A percentile compares a stretch with the other conserved stretches of the same genome.
These are phyloP conservation scores for Magnolia changhungtana DNA, from an alignment of 164 flowering plant genomes.

Conservation along the genomic window DNA sequence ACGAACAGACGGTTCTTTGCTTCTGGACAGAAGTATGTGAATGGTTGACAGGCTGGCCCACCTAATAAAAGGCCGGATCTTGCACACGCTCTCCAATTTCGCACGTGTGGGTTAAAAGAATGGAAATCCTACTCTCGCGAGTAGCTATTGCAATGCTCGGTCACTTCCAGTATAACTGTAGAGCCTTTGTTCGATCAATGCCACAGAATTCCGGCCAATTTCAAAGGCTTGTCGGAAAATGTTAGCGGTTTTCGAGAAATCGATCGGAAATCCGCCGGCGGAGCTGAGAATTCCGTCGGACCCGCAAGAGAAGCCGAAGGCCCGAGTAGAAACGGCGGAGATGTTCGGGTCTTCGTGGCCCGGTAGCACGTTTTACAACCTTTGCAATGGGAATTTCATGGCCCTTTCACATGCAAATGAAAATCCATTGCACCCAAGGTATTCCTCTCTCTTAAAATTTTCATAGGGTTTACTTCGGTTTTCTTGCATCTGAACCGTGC, in stretches of 20 bases:
- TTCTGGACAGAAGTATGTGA: too few species aligned
- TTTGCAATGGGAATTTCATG: slow-evolving; percentile 40
- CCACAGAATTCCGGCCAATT: not conserved
- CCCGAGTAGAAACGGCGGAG: slow-evolving; percentile 25
- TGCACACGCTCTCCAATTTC: too few species aligned
- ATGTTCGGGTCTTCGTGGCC: slow-evolving; percentile 24
- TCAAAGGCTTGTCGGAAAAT: slow-evolving; percentile 22
- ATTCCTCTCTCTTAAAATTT: not conserved
- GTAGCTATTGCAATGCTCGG: too few species aligned
- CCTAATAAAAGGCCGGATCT: too few species aligned
- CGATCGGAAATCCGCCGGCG: slow-evolving; percentile 38
- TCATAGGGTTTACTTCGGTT: not conserved
- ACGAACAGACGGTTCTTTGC: too few species aligned
- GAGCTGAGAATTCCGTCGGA: slow-evolving; percentile 33
- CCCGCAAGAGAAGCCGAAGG: slow-evolving; percentile 6
- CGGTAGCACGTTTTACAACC: slow-evolving; percentile 22
- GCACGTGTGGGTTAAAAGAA: too few species aligned
- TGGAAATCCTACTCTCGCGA: too few species aligned
- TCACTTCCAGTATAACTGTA: too few species aligned
- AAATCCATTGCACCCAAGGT: slow-evolving; percentile 37
- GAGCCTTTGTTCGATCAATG: not conserved
- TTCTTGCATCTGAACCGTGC: not conserved
- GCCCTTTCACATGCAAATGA: slow-evolving; percentile 34
- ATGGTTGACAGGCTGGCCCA: too few species aligned
- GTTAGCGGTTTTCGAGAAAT: slow-evolving; percentile 47